phyloP scores from a whole-genome alignment of 371 early-diverging fungal genomes.

The Mortierella sp. region DNA sequence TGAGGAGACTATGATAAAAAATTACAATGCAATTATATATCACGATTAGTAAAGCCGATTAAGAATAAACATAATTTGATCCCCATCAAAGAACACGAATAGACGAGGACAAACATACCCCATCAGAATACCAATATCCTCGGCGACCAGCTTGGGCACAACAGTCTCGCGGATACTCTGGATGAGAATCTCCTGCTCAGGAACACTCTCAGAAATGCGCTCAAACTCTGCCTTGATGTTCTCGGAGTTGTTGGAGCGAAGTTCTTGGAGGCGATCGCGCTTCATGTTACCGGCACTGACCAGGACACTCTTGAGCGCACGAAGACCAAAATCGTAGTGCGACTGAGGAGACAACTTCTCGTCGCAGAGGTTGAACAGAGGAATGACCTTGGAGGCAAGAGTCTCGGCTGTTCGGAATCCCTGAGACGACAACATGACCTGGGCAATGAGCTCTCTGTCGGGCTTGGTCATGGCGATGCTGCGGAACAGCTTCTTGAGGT shows the following conservation, averaged over 20 bases:
- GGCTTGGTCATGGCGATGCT: constrained; percentile 99
- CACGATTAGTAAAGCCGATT: not conserved
- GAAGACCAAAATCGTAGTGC: constrained; percentile 99
- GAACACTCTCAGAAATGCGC: constrained; percentile 73
- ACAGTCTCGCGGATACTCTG: constrained; percentile 97
- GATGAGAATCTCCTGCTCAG: constrained; percentile 95
- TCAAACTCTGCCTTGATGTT: constrained; percentile 62
- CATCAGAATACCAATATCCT: constrained; percentile 91
- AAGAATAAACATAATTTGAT: not conserved
- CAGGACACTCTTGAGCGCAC: constrained; percentile 98
- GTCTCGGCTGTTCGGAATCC: constrained; percentile 97
- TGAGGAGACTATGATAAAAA: constrained; percentile 74
- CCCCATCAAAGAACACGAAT: not conserved
- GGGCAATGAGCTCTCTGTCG: constrained; percentile 97
- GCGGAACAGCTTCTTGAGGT: constrained; percentile 98
- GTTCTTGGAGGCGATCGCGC: constrained; percentile 81
- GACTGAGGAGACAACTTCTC: constrained; percentile 95
- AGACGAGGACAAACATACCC: constrained; percentile 59
- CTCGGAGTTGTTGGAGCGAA: constrained; percentile 62
- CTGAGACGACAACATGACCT: constrained; percentile 99
- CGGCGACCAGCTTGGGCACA: constrained; percentile 96
- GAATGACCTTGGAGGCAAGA: constrained; percentile 96
- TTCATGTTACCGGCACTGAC: constrained; percentile 98
- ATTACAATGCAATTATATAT: not conserved
- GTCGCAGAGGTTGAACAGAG: constrained; percentile 94